Conservation (phyloP, 1,139 yeast species). For the Taphrina pruni region DNA sequence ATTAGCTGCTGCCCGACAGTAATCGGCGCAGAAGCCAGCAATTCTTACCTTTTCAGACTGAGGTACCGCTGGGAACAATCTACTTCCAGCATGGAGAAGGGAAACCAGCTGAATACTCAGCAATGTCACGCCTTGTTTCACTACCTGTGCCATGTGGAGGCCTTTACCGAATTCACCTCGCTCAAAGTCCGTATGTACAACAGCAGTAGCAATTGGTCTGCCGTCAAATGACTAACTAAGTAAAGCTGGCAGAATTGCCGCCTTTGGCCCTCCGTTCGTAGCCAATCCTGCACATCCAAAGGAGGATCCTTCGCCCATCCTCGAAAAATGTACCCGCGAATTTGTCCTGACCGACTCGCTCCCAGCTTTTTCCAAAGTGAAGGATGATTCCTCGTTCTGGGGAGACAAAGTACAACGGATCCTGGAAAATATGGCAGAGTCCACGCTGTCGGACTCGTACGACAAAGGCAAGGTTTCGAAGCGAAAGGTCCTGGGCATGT, state of each 20-base stretch:
- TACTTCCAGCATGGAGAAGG: background rate
- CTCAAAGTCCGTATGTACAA: slow-evolving; percentile 32
- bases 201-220: background rate
- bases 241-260: slow-evolving; percentile 33
- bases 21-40: too few species aligned
- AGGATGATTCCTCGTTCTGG: slow-evolving; percentile 40
- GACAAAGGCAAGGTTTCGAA: slow-evolving; percentile 43
- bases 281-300: slow-evolving; percentile 20
- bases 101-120: slow-evolving; percentile 2
- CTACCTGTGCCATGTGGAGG: slow-evolving; percentile 36
- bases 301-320: slow-evolving; percentile 36
- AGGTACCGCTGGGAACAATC: too few species aligned
- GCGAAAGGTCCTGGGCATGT: slow-evolving; percentile 42
- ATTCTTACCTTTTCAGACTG: too few species aligned
- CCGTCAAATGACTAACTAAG: background rate
- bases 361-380: slow-evolving; percentile 39
- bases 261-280: slow-evolving; percentile 33
- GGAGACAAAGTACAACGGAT: slow-evolving; percentile 38
- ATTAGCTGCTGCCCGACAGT: too few species aligned
- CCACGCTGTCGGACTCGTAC: slow-evolving; percentile 42
- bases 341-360: slow-evolving; percentile 40
- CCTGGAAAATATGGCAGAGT: slow-evolving; percentile 40
- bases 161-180: slow-evolving; percentile 34
- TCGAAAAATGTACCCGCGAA: slow-evolving; percentile 28
- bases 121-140: slow-evolving; percentile 31